Evolutionary conservation across 1,284 basidiomycete genomes (phyloP).

Genomic region (Taiwanofungus camphoratus): DNA sequence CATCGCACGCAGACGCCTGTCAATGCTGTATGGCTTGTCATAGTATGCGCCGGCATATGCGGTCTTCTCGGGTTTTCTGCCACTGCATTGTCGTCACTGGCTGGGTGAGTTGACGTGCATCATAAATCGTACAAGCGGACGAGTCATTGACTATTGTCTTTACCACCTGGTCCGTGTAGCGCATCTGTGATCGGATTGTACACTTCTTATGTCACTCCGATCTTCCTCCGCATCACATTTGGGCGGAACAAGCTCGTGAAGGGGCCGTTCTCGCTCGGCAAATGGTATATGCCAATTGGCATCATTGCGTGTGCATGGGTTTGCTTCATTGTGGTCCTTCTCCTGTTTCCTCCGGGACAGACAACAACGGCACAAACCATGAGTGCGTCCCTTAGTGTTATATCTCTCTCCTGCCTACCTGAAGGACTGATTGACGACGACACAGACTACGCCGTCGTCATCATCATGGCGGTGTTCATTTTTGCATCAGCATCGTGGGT

Average conservation of each 20-base stretch:
- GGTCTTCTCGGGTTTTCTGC: constrained; percentile 62
- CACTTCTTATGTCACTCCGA: constrained; percentile 61
- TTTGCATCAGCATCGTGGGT: constrained; percentile 62
- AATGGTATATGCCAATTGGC: constrained; percentile 56
- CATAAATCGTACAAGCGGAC: neutral
- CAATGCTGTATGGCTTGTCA: constrained; percentile 72
- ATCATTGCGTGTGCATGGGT: constrained; percentile 61
- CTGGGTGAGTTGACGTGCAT: constrained; percentile 42
- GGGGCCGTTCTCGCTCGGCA: constrained; percentile 56
- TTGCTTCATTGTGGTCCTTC: constrained; percentile 51
- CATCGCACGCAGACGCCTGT: constrained; percentile 58
- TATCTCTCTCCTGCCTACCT: neutral
- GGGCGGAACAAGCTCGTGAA: constrained; percentile 51
- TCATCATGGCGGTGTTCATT: constrained; percentile 58
- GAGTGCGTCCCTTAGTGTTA: constrained; percentile 39
- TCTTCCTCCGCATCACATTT: constrained; percentile 65
- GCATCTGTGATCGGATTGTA: constrained; percentile 68
- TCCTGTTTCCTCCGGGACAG: constrained; percentile 52
- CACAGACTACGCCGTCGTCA: constrained; percentile 61
- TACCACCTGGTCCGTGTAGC: constrained; percentile 28
- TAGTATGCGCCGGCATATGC: constrained; percentile 47
- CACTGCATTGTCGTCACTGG: constrained; percentile 58
- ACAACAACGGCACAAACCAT: constrained; percentile 41
- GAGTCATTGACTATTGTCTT: neutral
- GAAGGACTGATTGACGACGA: constrained; percentile 4